Percentiles rank a stretch among this genome's conserved stretches.
phyloP scores from a whole-genome alignment of 2,329 filamentous ascomycete genomes.

The Xylaria sp. region DNA sequence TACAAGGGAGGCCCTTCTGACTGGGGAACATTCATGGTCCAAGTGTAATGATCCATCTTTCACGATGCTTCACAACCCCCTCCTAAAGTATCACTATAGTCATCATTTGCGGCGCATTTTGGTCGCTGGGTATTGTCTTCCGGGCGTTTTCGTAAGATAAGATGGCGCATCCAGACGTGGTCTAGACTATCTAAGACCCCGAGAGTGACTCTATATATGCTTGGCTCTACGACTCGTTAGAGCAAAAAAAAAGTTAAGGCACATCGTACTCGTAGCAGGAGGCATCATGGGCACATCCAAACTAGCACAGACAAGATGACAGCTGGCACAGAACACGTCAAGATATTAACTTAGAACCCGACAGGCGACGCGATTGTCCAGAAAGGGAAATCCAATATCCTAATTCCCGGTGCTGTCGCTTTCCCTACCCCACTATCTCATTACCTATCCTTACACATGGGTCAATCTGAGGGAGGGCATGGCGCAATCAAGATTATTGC shows the following conservation, averaged over 20 bases:
- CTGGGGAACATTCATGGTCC: background rate
- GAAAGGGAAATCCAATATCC: background rate
- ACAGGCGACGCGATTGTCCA: background rate
- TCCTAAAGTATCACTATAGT: background rate
- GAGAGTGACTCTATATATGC: background rate
- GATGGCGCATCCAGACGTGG: background rate
- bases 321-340: background rate
- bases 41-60: background rate
- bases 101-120: background rate
- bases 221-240: slow-evolving; percentile 6
- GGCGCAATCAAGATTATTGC: slow-evolving; percentile 1
- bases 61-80: background rate
- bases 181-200: too few relatives aligned
- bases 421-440: slow-evolving; percentile 17
- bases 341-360: background rate
- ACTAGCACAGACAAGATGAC: background rate
- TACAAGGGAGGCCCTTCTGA: background rate
- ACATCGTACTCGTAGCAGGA: slow-evolving; percentile 15
- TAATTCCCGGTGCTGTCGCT: slow-evolving; percentile 3
- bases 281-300: slow-evolving; percentile 14
- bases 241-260: background rate
- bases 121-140: background rate
- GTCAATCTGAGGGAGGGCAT: background rate
- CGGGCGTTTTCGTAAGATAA: background rate
- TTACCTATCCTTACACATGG: slow-evolving; percentile 1